Evolutionary conservation across 208 protist genomes (phyloP), one percentile per base, ranked within the genome.

Genomic region (Porcisia hertigi): DNA sequence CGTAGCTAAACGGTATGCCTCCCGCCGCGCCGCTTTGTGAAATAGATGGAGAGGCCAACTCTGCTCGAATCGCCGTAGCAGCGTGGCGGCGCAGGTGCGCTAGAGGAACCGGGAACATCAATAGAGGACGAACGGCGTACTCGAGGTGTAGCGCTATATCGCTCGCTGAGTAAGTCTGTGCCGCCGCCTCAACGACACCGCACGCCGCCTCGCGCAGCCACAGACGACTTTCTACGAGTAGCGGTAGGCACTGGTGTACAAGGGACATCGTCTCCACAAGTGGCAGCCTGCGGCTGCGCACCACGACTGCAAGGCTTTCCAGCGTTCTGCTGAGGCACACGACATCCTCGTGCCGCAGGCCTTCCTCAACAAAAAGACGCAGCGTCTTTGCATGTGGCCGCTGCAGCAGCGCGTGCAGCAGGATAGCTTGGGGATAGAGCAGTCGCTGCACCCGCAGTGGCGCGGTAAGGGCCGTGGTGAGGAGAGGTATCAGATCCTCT

Each of bases 401-500:
- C 71, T 79, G 82, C 59, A 93, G 71, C 16, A 81, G 69, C 16
- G 83, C 71, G 75, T 92, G 89, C 6, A 89, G 86, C 16, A 79
- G 25, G 30, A 95, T 89, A 41, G 88, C 83, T 30, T 91, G 82
- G 6, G 84, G 76, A 55, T 85, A 92, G 54, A 95, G 81, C 73
- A 87, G 67, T 0, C 86, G 77, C 77, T 82, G 83, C 67, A 93
- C 89, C 30, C 82, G 80, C 69, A 85, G 69, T 0, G 88, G 64
- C 3, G 81, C 80, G 8, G 80, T 57, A 45, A 93, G 84, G 36
- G 82, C 69, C 7, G 92, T 94, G 9, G 89, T 96, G 30, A 93
- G 83, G 36, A 94, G 83, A 18, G 89, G 92, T 30, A 96, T 84
- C 4, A 96, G 78, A 30, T 94, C 87, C n/a, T 92, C 80, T 55